Conservation (phyloP, 495 filamentous ascomycete species). For the Usnea hakonensis region DNA sequence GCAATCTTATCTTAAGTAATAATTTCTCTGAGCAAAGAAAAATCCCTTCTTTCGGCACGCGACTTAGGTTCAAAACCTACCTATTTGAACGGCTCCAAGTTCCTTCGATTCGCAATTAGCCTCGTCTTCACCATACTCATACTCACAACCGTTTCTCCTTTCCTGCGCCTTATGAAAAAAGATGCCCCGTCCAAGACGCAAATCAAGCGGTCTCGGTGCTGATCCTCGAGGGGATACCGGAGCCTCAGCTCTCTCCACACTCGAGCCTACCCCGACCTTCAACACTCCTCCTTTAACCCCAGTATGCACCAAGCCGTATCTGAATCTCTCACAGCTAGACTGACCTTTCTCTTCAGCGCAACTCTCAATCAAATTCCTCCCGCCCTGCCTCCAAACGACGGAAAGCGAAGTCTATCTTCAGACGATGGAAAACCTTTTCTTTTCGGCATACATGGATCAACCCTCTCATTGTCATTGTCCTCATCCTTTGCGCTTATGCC, state of each 20-base stretch:
- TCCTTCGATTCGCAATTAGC: not conserved
- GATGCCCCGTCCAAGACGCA: constrained; percentile 36
- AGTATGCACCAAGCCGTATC: constrained; percentile 25
- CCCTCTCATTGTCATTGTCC: constrained; percentile 60
- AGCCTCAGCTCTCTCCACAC: constrained; percentile 46
- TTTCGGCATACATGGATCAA: constrained; percentile 74
- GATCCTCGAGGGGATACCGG: constrained; percentile 47
- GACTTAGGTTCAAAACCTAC: not conserved
- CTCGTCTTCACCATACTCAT: not conserved
- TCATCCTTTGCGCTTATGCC: constrained; percentile 61
- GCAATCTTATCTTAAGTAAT: too few species aligned
- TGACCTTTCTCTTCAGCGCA: constrained; percentile 12
- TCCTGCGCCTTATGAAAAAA: not conserved
- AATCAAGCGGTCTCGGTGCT: constrained; percentile 42
- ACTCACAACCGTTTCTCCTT: not conserved
- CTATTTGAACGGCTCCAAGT: too few species aligned
- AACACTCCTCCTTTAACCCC: constrained; percentile 34
- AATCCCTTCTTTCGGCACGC: not conserved
- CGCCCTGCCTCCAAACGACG: constrained; percentile 43
- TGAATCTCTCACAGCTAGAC: not conserved
- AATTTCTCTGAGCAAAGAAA: too few species aligned
- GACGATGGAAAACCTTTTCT: constrained; percentile 56
- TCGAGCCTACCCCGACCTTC: constrained; percentile 43
- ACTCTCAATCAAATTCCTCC: constrained; percentile 24
- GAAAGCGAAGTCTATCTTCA: constrained; percentile 52